phyloP scores from a whole-genome alignment of 1,139 yeast genomes.

The Candida sp. region DNA sequence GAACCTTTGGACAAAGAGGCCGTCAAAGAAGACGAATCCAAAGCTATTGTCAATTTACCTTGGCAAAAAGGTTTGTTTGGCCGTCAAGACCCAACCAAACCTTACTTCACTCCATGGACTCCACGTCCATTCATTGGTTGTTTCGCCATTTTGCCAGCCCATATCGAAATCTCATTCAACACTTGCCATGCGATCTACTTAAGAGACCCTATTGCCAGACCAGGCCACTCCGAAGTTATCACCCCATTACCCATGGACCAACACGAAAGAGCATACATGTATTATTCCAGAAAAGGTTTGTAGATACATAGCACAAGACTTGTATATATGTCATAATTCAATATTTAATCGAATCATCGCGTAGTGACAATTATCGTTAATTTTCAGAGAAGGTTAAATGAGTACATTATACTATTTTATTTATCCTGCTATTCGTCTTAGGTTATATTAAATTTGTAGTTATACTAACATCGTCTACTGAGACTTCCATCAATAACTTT shows the following conservation, averaged over 20 bases:
- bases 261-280: conserved; percentile 96
- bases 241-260: conserved; percentile 81
- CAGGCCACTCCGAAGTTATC: conserved; percentile 94
- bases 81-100: conserved; percentile 68
- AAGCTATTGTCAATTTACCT: conserved; percentile 54
- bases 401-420: too few relatives aligned
- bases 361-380: too few relatives aligned
- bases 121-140: conserved; percentile 94
- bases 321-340: conserved; percentile 5
- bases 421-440: too few relatives aligned
- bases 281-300: conserved; percentile 79
- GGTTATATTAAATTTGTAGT: background rate
- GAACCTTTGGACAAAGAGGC: conserved; percentile 50
- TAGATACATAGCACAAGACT: conserved; percentile 16
- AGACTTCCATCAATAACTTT: too few relatives aligned
- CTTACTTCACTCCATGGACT: conserved; percentile 95
- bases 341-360: background rate
- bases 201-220: conserved; percentile 96
- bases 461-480: background rate
- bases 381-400: too few relatives aligned
- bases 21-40: conserved; percentile 51
- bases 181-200: conserved; percentile 95
- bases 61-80: conserved; percentile 82
- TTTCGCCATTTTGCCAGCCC: conserved; percentile 88
- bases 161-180: conserved; percentile 82